Evolutionary conservation across 768 basidiomycete genomes (phyloP).

Genomic region (Termitomyces sp.): DNA sequence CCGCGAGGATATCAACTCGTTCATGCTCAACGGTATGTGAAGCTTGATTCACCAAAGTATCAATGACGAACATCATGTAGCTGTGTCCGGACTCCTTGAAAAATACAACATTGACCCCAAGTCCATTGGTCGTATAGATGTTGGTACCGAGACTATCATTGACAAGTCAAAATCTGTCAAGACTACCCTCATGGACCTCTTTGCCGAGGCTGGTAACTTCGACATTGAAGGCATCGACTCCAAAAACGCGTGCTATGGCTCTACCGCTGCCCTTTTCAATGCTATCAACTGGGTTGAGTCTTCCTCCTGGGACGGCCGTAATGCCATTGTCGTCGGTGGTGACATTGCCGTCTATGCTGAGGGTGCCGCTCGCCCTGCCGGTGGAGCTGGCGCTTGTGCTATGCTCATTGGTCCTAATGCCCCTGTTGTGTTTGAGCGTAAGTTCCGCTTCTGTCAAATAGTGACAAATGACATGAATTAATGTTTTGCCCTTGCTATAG

Average conservation of each 20-base stretch:
- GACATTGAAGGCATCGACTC: slow-evolving; percentile 99
- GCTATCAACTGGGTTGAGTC: slow-evolving; percentile 98
- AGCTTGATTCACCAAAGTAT: not conserved
- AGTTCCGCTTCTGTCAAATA: slow-evolving; percentile 26
- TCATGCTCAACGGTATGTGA: slow-evolving; percentile 81
- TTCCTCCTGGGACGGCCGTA: slow-evolving; percentile 93
- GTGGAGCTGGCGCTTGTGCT: slow-evolving; percentile 94
- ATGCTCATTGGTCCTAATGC: slow-evolving; percentile 96
- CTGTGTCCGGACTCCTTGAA: slow-evolving; percentile 81
- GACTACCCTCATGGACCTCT: slow-evolving; percentile 97
- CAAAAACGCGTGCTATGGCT: slow-evolving; percentile 99
- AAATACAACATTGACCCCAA: slow-evolving; percentile 96
- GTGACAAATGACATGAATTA: slow-evolving; percentile 7
- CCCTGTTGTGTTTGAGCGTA: slow-evolving; percentile 91
- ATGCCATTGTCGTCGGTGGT: slow-evolving; percentile 93
- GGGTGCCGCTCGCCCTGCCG: slow-evolving; percentile 90
- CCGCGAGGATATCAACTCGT: slow-evolving; percentile 98
- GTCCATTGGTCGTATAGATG: slow-evolving; percentile 95
- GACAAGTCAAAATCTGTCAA: slow-evolving; percentile 99
- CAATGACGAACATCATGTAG: slow-evolving; percentile 34
- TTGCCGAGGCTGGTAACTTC: slow-evolving; percentile 85
- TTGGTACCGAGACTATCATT: slow-evolving; percentile 98
- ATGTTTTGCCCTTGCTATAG: slow-evolving; percentile 33
- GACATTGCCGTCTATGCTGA: slow-evolving; percentile 99
- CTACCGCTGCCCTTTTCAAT: slow-evolving; percentile 98